Evolutionary conservation across 2,329 filamentous ascomycete species (phyloP).

Genomic region (Nigrograna mackinnonii): DNA sequence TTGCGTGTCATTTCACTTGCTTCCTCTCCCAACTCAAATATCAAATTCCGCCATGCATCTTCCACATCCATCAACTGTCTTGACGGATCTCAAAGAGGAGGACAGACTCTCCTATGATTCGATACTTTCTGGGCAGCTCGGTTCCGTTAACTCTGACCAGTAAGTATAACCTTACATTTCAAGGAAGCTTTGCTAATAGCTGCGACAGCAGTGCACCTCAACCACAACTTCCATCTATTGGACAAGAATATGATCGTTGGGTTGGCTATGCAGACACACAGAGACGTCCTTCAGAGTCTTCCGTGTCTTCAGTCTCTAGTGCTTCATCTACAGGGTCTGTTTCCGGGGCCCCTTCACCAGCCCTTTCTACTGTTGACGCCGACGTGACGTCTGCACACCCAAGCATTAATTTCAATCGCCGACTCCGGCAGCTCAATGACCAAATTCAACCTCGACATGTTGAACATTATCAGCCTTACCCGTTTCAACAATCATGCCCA

Average conservation of each 20-base stretch:
- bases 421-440: no score
- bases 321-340: no score
- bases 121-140: not conserved
- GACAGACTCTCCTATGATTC: not conserved
- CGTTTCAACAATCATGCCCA: no score
- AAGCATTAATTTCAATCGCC: no score
- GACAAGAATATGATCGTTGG: not conserved
- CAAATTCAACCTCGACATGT: no score
- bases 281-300: not conserved
- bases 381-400: no score
- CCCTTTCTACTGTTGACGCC: no score
- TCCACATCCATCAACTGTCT: not conserved
- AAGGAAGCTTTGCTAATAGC: not conserved
- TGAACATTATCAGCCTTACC: no score
- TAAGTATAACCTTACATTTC: not conserved
- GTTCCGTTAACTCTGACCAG: no score
- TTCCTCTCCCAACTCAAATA: not conserved
- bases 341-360: no score
- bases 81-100: not conserved
- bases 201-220: not conserved
- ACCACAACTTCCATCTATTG: no score
- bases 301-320: no score
- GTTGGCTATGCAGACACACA: not conserved
- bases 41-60: not conserved
- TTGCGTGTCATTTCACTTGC: not conserved